Conservation (phyloP, 208 protist species). For the Cochliopodium minus region DNA sequence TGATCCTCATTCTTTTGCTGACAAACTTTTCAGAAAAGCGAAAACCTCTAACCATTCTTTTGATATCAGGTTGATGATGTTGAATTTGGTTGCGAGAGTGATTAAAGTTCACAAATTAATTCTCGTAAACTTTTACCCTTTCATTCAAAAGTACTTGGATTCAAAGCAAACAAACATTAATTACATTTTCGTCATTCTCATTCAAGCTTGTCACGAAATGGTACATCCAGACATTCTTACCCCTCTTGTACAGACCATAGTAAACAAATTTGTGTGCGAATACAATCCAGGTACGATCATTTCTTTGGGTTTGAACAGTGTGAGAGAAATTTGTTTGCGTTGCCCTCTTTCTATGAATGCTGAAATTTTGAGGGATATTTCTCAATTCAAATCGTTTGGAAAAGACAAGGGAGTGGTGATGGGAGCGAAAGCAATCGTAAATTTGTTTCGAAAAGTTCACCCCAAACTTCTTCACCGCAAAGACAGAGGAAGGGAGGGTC, state of each 20-base stretch:
- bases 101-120: constrained; percentile 79
- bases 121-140: constrained; percentile 83
- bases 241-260: constrained; percentile 70
- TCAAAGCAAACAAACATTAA: constrained; percentile 84
- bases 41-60: constrained; percentile 73
- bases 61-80: constrained; percentile 73
- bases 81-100: constrained; percentile 81
- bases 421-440: constrained; percentile 73
- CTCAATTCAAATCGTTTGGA: constrained; percentile 65
- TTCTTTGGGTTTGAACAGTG: constrained; percentile 81
- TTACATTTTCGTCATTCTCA: constrained; percentile 68
- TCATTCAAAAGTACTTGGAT: constrained; percentile 79
- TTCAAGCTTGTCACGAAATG: constrained; percentile 77
- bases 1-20: constrained; percentile 79
- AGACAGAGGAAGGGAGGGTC: constrained; percentile 47
- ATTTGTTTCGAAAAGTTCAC: constrained; percentile 75
- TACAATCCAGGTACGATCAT: constrained; percentile 67
- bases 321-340: constrained; percentile 78
- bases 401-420: constrained; percentile 84
- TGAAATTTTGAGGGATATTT: constrained; percentile 71
- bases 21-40: constrained; percentile 70
- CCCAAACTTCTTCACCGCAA: constrained; percentile 78
- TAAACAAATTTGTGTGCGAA: constrained; percentile 85
- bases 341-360: constrained; percentile 76
- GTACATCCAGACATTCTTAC: constrained; percentile 71